Base-by-base conservation (phyloP, 139 green algal species). In the Chloropicon primus region DNA sequence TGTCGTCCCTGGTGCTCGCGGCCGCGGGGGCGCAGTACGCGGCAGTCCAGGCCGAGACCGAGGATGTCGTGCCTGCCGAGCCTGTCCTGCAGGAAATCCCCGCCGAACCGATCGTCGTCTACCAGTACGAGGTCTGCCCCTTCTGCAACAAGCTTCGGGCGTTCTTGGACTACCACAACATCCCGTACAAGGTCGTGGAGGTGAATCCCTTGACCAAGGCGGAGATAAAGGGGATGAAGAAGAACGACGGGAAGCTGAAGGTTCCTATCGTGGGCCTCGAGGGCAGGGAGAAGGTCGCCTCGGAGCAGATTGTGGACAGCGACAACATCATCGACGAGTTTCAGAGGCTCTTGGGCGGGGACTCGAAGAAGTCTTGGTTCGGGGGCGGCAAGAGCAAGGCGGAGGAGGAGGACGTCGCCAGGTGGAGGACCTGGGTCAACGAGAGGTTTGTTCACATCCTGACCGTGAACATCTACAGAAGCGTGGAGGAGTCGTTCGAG, bases 91-190 rank as follows among this genome's bases (percentile, higher is more conserved):
- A 62, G 17, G 41, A 5, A n/a, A n/a, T 62, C 10, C 41, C 41
- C 41, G 17, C 41, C 10, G 17, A 62, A n/a, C 41, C 41, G 17
- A n/a, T 62, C 10, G 5, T 62, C 10, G 41, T 62, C 10, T 74
- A 27, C 73, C 85, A 89, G 72, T 99, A 99, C 75, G 95, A 98
- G 78, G 90, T 96, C 0, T 99, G 95, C 84, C 95, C 95, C 10
- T 99, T 98, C 83, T 99, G 95, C 88, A 96, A 91, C 90, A 99
- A 99, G 80, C 92, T 98, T 24, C 96, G 81, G 77, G 94, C 95
- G 10, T 90, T 93, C 72, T 83, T 99, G 26, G 95, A 99, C 80
- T 98, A 92, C 76, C 82, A 96, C 82, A 92, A 94, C 89, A 86
- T 98, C 25, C 92, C 94, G 0, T 99, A 99, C 82, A 78, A 81